phyloP scores from a whole-genome alignment of 1,139 yeast species.

The Yarrowia galli region DNA sequence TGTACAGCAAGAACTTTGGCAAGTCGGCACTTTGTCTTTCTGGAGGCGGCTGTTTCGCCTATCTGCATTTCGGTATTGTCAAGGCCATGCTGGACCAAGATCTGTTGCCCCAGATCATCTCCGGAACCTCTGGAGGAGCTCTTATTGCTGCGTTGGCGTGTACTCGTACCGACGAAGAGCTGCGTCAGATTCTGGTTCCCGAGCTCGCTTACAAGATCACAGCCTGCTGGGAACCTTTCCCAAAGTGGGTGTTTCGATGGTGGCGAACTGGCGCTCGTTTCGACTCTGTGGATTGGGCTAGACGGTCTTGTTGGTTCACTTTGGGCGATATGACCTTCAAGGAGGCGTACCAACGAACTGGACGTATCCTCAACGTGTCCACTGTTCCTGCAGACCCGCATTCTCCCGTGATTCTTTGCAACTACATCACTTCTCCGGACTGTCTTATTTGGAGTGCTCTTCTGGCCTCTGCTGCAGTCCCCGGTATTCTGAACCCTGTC shows the following conservation, averaged over 20 bases:
- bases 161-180: constrained; percentile 72
- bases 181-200: constrained; percentile 64
- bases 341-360: constrained; percentile 73
- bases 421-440: constrained; percentile 77
- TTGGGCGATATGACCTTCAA: constrained; percentile 74
- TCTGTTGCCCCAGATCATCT: constrained; percentile 69
- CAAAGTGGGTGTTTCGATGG: constrained; percentile 65
- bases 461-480: constrained; percentile 82
- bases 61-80: constrained; percentile 78
- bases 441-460: constrained; percentile 84
- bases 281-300: constrained; percentile 78
- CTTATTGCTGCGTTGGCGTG: constrained; percentile 78
- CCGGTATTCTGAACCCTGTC: constrained; percentile 83
- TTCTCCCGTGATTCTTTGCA: constrained; percentile 80
- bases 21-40: constrained; percentile 74
- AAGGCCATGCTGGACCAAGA: constrained; percentile 74
- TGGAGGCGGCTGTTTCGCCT: constrained; percentile 84
- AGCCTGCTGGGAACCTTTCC: constrained; percentile 73
- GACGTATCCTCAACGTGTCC: constrained; percentile 72
- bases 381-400: constrained; percentile 86
- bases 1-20: constrained; percentile 70
- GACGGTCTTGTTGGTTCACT: constrained; percentile 72
- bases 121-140: constrained; percentile 88
- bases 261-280: constrained; percentile 81
- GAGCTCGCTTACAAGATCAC: constrained; percentile 69